Base-by-base conservation (phyloP, 495 filamentous ascomycete genomes). In the Collariella sp. region DNA sequence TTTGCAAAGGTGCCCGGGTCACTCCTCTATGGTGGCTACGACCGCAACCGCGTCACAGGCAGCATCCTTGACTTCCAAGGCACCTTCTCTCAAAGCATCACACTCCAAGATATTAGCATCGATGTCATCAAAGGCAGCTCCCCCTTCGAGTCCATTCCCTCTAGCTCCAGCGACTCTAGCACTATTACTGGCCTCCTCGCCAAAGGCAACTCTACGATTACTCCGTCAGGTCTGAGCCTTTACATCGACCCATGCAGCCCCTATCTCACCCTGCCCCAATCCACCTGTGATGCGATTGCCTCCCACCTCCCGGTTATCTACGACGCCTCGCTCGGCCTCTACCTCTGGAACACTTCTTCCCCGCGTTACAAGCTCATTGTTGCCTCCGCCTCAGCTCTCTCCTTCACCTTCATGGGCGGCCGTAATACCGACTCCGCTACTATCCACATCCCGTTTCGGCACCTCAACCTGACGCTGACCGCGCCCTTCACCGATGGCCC, bases 391-490 rank as follows among this genome's bases (percentile, higher is more conserved):
- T 39, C 49, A 1, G 13, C 35, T 4, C 41, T 57, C 36, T 15
- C 42, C 16, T 38, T 57, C 36, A 48, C 42, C 49, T 29, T 57
- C 23, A 31, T 44, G 34, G 34, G n/a, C 34, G 48, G 13, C 11
- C 0, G 7, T 42, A 52, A 47, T 33, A 46, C 43, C 18, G 12
- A 35, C 0, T 42, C 42, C 0, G 11, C 15, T 13, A 47, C 41
- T 5, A 52, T 52, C 26, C 16, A 57, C 42, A 7, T 57, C 6
- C 55, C 48, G 7, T 46, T 57, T 24, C 19, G 13, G 7, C 55
- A 46, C n/a, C 49, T 57, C 23, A 52, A 57, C 35, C 47, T 57
- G 2, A 51, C 41, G 1, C 26, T 57, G 13, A 10, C 43, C 1
- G 16, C 41, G 3, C 34, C 40, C 31, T 24, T 42, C 20, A 7